Percentiles rank a stretch among this genome's conserved stretches.
Conservation (phyloP, 768 basidiomycete species). For the Lentinula detonsa region DNA sequence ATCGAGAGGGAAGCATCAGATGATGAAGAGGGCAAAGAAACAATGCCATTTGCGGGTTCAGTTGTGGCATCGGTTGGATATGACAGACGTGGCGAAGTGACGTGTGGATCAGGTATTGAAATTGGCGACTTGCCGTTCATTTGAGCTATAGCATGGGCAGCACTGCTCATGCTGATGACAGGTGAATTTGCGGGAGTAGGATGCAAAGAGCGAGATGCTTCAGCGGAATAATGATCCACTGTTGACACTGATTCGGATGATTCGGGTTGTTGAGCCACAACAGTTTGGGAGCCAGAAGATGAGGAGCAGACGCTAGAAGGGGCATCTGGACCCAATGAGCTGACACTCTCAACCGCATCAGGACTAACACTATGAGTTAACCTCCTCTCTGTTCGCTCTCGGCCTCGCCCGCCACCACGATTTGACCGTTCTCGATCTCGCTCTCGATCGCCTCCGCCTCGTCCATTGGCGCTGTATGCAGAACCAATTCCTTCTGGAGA, state of each 20-base stretch:
- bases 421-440: conserved; percentile 20
- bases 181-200: conserved; percentile 67
- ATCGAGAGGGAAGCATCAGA: not conserved
- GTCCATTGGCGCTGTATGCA: conserved; percentile 10
- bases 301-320: conserved; percentile 23
- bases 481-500: conserved; percentile 19
- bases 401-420: conserved; percentile 30
- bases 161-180: conserved; percentile 24
- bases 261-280: not conserved
- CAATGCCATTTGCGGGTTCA: not conserved
- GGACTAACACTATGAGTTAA: conserved; percentile 32
- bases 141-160: conserved; percentile 14
- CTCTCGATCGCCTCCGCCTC: conserved; percentile 21
- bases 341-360: conserved; percentile 22
- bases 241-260: not conserved
- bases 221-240: not conserved
- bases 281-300: not conserved
- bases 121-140: not conserved
- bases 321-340: conserved; percentile 11
- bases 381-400: conserved; percentile 35
- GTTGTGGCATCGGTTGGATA: not conserved
- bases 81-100: not conserved
- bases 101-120: conserved; percentile 1
- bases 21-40: not conserved
- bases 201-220: conserved; percentile 22